These are phyloP conservation scores for Globisporangium paroecandrum DNA, from an alignment of 352 stramenopile genomes.

Conservation along the genomic window DNA sequence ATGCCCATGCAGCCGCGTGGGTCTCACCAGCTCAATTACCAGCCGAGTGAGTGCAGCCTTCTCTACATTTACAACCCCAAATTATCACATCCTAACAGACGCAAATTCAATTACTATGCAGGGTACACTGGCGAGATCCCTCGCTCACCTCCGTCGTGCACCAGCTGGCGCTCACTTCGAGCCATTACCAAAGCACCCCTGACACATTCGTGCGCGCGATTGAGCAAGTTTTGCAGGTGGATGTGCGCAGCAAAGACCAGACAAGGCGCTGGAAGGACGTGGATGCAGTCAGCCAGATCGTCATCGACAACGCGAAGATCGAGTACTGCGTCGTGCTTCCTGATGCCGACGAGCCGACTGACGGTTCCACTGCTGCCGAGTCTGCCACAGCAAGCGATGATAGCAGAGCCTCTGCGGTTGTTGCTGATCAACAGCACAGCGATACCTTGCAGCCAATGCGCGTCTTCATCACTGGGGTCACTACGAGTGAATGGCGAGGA, in stretches of 20 bases:
- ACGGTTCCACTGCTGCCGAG: neutral
- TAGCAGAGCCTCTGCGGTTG: neutral
- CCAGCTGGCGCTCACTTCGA: constrained; percentile 35
- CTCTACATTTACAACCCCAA: neutral
- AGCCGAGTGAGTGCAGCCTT: constrained; percentile 31
- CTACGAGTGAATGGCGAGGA: neutral
- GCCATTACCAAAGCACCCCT: constrained; percentile 35
- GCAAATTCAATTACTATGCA: constrained; percentile 8
- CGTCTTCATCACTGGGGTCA: constrained; percentile 6
- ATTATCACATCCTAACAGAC: neutral
- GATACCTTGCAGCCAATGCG: neutral
- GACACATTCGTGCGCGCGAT: constrained; percentile 41
- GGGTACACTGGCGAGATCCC: constrained; percentile 44
- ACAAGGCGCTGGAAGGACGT: constrained; percentile 44
- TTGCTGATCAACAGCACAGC: neutral
- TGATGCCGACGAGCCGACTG: neutral
- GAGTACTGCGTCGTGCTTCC: constrained; percentile 30
- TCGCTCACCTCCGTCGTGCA: constrained; percentile 25
- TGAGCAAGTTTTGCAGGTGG: constrained; percentile 62
- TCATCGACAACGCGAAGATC: constrained; percentile 55
- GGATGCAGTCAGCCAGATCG: constrained; percentile 37
- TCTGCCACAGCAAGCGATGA: neutral
- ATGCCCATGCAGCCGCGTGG: constrained; percentile 40
- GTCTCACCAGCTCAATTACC: constrained; percentile 34
- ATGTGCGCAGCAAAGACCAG: constrained; percentile 77